Evolutionary conservation across 495 filamentous ascomycete genomes (phyloP).

Genomic region (Aspergillus panamensis): DNA sequence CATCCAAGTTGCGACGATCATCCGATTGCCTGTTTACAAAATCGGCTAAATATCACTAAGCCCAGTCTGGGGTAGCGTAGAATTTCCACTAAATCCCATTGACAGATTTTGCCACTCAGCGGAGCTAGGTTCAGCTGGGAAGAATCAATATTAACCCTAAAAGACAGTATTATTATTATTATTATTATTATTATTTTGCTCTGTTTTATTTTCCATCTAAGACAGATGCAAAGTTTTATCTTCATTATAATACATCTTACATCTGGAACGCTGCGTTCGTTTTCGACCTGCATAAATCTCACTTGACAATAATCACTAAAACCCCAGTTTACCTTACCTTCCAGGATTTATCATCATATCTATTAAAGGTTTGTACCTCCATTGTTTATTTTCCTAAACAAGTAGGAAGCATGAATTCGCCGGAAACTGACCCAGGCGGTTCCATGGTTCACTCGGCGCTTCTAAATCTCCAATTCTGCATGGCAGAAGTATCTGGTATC

Average conservation of each 20-base stretch:
- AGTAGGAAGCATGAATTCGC: not conserved
- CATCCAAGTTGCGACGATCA: slow-evolving; percentile 22
- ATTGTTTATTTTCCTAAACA: not conserved
- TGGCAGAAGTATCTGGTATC: not conserved
- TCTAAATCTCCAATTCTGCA: not conserved
- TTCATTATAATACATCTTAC: not conserved
- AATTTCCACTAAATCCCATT: slow-evolving; percentile 5
- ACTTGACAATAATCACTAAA: not conserved
- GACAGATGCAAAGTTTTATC: not conserved
- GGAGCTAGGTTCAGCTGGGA: slow-evolving; percentile 15
- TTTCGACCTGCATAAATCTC: not conserved
- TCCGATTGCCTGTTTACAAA: slow-evolving; percentile 17
- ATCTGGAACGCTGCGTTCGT: not conserved
- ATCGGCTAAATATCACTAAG: not conserved
- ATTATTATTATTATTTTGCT: not conserved
- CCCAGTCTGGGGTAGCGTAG: slow-evolving; percentile 3
- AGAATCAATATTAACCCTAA: slow-evolving; percentile 3
- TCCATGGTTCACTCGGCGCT: slow-evolving; percentile 9
- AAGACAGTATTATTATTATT: not conserved
- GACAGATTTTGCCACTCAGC: slow-evolving; percentile 14
- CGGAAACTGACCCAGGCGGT: not conserved
- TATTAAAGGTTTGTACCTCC: not conserved
- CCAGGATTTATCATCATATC: not conserved
- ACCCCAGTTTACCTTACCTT: too few species aligned
- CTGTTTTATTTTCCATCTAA: not conserved